phyloP scores from a whole-genome alignment of 495 filamentous ascomycete species.

The Gamarada debralockiae region DNA sequence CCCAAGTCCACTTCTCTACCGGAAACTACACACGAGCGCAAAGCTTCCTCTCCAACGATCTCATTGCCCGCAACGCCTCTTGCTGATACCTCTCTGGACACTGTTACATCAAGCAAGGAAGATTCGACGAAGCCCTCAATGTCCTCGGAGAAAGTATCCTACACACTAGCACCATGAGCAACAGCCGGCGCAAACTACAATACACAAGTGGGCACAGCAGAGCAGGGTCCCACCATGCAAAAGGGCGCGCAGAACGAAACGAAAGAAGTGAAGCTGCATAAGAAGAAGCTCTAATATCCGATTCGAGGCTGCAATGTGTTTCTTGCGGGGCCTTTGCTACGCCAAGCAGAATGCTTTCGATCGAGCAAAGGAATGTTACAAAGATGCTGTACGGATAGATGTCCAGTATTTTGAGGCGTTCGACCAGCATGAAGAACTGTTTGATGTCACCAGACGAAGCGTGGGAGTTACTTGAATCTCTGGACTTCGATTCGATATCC shows the following conservation, averaged over 20 bases:
- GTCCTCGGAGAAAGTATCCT: slow-evolving; percentile 93
- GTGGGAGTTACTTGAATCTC: slow-evolving; percentile 83
- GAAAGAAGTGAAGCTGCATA: slow-evolving; percentile 34
- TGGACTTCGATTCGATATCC: slow-evolving; percentile 83
- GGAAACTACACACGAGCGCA: slow-evolving; percentile 91
- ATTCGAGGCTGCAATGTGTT: slow-evolving; percentile 97
- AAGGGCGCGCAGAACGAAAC: slow-evolving; percentile 46
- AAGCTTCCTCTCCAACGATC: slow-evolving; percentile 77
- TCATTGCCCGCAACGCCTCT: slow-evolving; percentile 73
- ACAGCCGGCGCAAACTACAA: slow-evolving; percentile 55
- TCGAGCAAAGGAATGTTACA: slow-evolving; percentile 96
- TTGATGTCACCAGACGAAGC: slow-evolving; percentile 98
- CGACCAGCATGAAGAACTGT: slow-evolving; percentile 93
- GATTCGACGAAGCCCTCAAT: slow-evolving; percentile 81
- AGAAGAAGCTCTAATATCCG: slow-evolving; percentile 64
- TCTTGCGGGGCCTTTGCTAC: slow-evolving; percentile 87
- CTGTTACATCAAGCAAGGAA: slow-evolving; percentile 86
- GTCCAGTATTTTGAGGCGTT: slow-evolving; percentile 99
- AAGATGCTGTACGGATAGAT: slow-evolving; percentile 92
- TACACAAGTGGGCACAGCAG: slow-evolving; percentile 34
- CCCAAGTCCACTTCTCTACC: slow-evolving; percentile 89
- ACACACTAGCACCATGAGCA: slow-evolving; percentile 59
- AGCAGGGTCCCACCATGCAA: slow-evolving; percentile 25
- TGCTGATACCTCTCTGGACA: slow-evolving; percentile 90
- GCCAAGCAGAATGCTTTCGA: slow-evolving; percentile 98